Evolutionary conservation across 2,329 filamentous ascomycete species (phyloP).

Genomic region (Chaetoscypha palmicola): DNA sequence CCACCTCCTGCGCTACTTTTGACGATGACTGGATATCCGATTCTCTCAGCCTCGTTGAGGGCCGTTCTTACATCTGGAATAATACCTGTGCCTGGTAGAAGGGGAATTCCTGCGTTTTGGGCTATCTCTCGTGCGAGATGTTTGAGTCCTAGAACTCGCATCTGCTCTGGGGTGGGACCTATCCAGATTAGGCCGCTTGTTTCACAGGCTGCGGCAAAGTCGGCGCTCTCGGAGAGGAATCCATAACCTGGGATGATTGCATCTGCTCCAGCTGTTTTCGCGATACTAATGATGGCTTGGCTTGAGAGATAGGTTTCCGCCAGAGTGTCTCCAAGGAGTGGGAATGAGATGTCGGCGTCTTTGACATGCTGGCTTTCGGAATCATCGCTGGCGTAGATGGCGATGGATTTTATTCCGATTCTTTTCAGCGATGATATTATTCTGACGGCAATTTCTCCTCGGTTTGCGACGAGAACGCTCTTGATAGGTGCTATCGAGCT

Average conservation of each 20-base stretch:
- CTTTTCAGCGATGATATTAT: slow-evolving; percentile 13
- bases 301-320: slow-evolving; percentile 11
- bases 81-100: slow-evolving; percentile 62
- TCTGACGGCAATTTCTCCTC: slow-evolving; percentile 56
- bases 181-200: slow-evolving; percentile 51
- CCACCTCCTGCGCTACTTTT: slow-evolving; percentile 41
- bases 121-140: slow-evolving; percentile 53
- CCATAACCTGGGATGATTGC: slow-evolving; percentile 63
- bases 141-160: slow-evolving; percentile 30
- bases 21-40: slow-evolving; percentile 31
- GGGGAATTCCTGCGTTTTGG: slow-evolving; percentile 59
- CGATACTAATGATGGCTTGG: slow-evolving; percentile 10
- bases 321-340: slow-evolving; percentile 7
- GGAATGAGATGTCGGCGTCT: slow-evolving; percentile 35
- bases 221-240: slow-evolving; percentile 56
- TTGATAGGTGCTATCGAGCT: neutral
- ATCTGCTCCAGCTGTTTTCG: slow-evolving; percentile 30
- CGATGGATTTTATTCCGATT: slow-evolving; percentile 38
- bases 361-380: slow-evolving; percentile 26
- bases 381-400: slow-evolving; percentile 36
- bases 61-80: slow-evolving; percentile 48
- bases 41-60: slow-evolving; percentile 24
- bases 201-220: slow-evolving; percentile 48
- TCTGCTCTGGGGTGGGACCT: slow-evolving; percentile 40
- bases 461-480: slow-evolving; percentile 25